Base-by-base conservation (phyloP, 2,329 filamentous ascomycete species). In the Lizonia empirigonia region DNA sequence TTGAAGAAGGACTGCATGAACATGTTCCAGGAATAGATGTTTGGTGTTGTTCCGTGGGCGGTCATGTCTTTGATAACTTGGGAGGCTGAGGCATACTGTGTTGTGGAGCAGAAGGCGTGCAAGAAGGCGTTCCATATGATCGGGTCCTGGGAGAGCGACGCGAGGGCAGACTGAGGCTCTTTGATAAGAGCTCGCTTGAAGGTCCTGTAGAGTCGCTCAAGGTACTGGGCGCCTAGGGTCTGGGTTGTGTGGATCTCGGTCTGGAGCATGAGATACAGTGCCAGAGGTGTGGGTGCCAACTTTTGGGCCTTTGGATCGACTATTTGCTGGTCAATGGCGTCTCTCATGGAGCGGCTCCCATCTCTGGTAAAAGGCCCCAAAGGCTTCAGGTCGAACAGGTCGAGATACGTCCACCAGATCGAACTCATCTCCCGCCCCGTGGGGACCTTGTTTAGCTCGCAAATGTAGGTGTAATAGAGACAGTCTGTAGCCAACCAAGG, bases 11-110 rank as follows among this genome's bases (percentile, higher is more conserved):
- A 85, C 52, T 87, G 82, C 44, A 96, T 77, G 48, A 97, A 77
- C 53, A 94, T 88, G 44, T 84, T 88, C 85, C 91, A 96, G 0
- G 89, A 92, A 64, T 84, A 80, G 4, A 85, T 72, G 40, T 82
- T 86, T 1, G 91, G 90, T 10, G 62, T 33, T 7, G 62, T 41
- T 10, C 16, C 26, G 33, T 57, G 41, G 7, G 65, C 24, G 1
- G 60, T 58, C 85, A 89, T 88, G 55, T 85, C 79, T 51, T 81
- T 78, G 39, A 89, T 76, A 22, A 88, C 68, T 37, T 76, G 70
- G 0, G 84, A 76, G 48, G 83, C 83, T 20, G 78, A 72, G 15
- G 74, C 70, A 35, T 87, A 70, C 20, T 77, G 78, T 20, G 71
- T 62, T 13, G 76, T 70, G 13, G 71, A 66, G 30, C 78, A 79